These are phyloP conservation scores for Cunninghamia lanceolata DNA, from an alignment of 75 land plant species.

Conservation along the genomic window DNA sequence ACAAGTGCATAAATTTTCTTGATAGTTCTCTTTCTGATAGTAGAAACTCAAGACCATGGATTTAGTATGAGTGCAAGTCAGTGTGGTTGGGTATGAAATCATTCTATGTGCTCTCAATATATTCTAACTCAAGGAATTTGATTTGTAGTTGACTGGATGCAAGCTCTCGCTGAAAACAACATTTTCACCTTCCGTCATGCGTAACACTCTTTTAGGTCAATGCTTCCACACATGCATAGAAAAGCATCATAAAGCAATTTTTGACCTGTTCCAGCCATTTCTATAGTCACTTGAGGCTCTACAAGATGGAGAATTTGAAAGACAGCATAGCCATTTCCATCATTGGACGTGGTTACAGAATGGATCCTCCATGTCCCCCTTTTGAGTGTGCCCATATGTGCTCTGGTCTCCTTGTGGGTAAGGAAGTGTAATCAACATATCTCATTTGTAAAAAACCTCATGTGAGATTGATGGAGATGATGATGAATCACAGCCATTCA, in stretches of 20 bases:
- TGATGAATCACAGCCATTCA: too few species aligned
- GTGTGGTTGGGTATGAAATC: constrained; percentile 87
- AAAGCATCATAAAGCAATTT: constrained; percentile 91
- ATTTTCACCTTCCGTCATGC: constrained; percentile 87
- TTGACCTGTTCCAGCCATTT: constrained; percentile 92
- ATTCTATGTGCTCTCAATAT: constrained; percentile 51
- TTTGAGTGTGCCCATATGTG: constrained; percentile 96
- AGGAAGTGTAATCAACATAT: too few species aligned
- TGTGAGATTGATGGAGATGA: too few species aligned
- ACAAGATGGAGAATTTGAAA: constrained; percentile 97
- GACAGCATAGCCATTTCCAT: constrained; percentile 82
- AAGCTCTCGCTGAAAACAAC: constrained; percentile 90
- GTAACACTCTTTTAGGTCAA: constrained; percentile 91
- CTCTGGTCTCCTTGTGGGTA: too few species aligned
- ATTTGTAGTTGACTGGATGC: constrained; percentile 30
- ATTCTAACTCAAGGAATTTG: not conserved
- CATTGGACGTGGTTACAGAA: constrained; percentile 71
- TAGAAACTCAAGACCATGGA: constrained; percentile 53
- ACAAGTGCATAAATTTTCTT: constrained; percentile 64
- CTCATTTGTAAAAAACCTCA: too few species aligned
- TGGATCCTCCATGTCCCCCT: constrained; percentile 96
- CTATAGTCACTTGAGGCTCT: constrained; percentile 94
- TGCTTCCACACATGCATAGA: constrained; percentile 89
- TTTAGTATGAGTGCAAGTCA: constrained; percentile 50
- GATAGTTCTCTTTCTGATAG: constrained; percentile 37